Conservation (phyloP, 257 asterid genomes). For the Rhazya stricta region DNA sequence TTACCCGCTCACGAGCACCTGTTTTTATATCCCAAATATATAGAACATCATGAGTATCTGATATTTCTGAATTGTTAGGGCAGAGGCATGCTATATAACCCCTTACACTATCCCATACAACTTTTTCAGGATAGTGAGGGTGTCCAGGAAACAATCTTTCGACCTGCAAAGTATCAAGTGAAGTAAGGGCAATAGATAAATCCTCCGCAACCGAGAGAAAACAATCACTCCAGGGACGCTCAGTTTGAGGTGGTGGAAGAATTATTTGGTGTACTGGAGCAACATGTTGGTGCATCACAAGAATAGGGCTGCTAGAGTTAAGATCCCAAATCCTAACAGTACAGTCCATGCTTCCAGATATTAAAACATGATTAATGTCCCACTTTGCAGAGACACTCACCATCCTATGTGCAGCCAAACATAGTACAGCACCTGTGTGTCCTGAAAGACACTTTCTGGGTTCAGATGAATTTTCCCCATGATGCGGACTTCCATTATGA, state of each 20-base stretch:
- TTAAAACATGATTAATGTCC: conserved; percentile 56
- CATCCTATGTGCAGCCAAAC: conserved; percentile 84
- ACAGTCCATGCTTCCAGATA: conserved; percentile 93
- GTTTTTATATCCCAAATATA: conserved; percentile 96
- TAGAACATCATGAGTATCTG: conserved; percentile 61
- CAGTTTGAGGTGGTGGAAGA: conserved; percentile 65
- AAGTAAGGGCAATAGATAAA: conserved; percentile 66
- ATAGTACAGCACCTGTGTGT: conserved; percentile 78
- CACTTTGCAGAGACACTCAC: conserved; percentile 40
- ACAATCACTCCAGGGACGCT: conserved; percentile 82
- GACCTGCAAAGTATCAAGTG: conserved; percentile 74
- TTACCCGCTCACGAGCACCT: conserved; percentile 94
- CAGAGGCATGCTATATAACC: conserved; percentile 89
- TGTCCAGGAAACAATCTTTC: conserved; percentile 97
- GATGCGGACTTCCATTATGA: conserved; percentile 29
- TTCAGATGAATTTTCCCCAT: conserved; percentile 33
- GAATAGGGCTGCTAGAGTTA: conserved; percentile 56
- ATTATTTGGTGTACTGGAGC: conserved; percentile 90
- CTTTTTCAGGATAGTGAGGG: conserved; percentile 66
- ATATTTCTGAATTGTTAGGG: conserved; percentile 52
- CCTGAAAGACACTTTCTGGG: conserved; percentile 56
- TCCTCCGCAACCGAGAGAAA: conserved; percentile 85
- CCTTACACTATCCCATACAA: conserved; percentile 85
- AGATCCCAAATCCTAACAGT: conserved; percentile 93
- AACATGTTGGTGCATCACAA: conserved; percentile 83